Evolutionary conservation across 2,329 filamentous ascomycete species (phyloP).

Genomic region (Colletotrichum destructivum): DNA sequence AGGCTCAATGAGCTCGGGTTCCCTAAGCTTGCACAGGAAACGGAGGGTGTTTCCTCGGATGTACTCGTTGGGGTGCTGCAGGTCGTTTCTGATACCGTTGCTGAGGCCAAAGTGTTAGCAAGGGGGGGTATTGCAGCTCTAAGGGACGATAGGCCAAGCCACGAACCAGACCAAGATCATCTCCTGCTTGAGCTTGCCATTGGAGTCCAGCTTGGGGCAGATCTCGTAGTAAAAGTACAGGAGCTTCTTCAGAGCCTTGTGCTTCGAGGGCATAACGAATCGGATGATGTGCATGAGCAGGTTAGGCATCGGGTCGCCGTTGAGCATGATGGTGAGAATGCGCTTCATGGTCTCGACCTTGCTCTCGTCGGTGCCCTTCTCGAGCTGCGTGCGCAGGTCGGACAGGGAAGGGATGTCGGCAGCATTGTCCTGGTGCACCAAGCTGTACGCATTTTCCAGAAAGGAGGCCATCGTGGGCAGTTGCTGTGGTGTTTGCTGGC

Average conservation of each 20-base stretch:
- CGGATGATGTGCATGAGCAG: slow-evolving; percentile 99
- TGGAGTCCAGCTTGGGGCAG: slow-evolving; percentile 93
- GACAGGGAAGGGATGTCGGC: slow-evolving; percentile 91
- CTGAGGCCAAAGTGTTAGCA: slow-evolving; percentile 61
- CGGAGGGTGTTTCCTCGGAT: slow-evolving; percentile 98
- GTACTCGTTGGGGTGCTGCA: slow-evolving; percentile 98
- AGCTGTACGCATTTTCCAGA: slow-evolving; percentile 93
- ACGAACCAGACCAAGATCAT: slow-evolving; percentile 98
- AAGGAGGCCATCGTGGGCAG: slow-evolving; percentile 87
- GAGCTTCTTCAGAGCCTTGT: slow-evolving; percentile 96
- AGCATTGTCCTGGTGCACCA: slow-evolving; percentile 98
- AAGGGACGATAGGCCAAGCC: slow-evolving; percentile 19
- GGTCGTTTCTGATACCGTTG: slow-evolving; percentile 97
- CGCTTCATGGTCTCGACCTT: slow-evolving; percentile 98
- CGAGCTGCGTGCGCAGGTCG: slow-evolving; percentile 92
- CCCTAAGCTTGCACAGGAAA: slow-evolving; percentile 96
- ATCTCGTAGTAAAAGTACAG: slow-evolving; percentile 99
- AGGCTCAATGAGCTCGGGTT: slow-evolving; percentile 96
- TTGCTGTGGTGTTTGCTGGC: slow-evolving; percentile 43
- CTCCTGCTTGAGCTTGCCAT: slow-evolving; percentile 97
- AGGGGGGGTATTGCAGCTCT: slow-evolving; percentile 5
- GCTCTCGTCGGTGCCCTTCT: slow-evolving; percentile 93
- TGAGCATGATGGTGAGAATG: slow-evolving; percentile 97
- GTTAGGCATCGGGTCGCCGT: slow-evolving; percentile 95
- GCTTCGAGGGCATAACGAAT: slow-evolving; percentile 99